A percentile compares a stretch with the other conserved stretches of the same genome.
Conservation (phyloP, 306 rosid genomes). For the Astragalus membranaceus region DNA sequence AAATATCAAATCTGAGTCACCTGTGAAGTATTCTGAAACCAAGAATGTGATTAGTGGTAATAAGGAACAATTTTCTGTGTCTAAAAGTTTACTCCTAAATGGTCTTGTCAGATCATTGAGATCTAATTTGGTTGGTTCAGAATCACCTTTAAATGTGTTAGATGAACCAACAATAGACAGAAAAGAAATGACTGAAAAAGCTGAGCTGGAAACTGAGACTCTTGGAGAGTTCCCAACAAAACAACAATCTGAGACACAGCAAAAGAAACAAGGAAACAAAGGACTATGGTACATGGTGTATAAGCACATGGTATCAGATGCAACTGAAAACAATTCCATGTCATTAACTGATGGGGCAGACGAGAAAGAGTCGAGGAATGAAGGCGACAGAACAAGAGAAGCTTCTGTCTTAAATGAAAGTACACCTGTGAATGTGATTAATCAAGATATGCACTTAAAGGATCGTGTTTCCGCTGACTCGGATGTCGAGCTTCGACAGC, state of each 20-base stretch:
- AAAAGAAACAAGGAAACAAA: constrained; percentile 38
- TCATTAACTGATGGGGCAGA: constrained; percentile 23
- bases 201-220: constrained; percentile 3
- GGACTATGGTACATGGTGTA: constrained; percentile 72
- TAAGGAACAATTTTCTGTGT: constrained; percentile 11
- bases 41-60: constrained; percentile 14
- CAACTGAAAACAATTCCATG: constrained; percentile 35
- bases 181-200: constrained; percentile 21
- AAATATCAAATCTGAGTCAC: constrained; percentile 16
- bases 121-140: constrained; percentile 35
- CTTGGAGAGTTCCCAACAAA: too few species aligned
- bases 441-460: constrained; percentile 16
- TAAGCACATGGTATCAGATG: constrained; percentile 72
- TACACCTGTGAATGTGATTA: background rate
- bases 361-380: constrained; percentile 18
- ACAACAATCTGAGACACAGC: too few species aligned
- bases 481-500: constrained; percentile 41
- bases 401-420: constrained; percentile 17
- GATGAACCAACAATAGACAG: constrained; percentile 16
- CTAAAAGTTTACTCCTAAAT: constrained; percentile 29
- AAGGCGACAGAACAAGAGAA: background rate
- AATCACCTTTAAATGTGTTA: constrained; percentile 6
- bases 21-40: constrained; percentile 21
- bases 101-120: constrained; percentile 29
- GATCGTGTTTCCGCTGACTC: constrained; percentile 27